Base-by-base conservation (phyloP, 1,284 basidiomycete species). In the Heterobasidion parviporum region DNA sequence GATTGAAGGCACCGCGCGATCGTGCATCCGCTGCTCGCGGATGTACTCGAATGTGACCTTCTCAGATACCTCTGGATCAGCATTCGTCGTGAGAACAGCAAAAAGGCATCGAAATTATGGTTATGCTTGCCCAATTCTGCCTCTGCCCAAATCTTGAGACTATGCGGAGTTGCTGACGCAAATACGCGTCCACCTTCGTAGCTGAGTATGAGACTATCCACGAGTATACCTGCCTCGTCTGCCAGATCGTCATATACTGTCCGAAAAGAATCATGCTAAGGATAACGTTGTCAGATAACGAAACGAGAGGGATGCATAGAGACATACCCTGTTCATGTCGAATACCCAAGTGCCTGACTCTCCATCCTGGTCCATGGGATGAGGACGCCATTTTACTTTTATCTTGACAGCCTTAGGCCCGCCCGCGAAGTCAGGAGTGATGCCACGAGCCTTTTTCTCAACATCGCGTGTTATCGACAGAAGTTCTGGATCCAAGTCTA, bases 111-210 rank as follows among this genome's bases (percentile, higher is more conserved):
- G 36, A 38, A 46, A 38, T 50, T 46, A n/a, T 14, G 18, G n/a
- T 18, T 18, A 52, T 3, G 72, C 78, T 18, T 54, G 87, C 87
- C 78, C 43, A 90, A 69, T 50, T 84, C 79, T 47, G 79, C 84
- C 58, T 83, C 78, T 4, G 74, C 75, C 81, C 83, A 87, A 15
- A 89, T 78, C 15, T 74, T 75, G 50, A 89, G 70, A n/a, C 78
- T 76, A 44, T 78, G 71, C 0, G 87, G 86, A 0, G 82, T 85
- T 2, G 83, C 80, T 15, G 82, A 85, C 8, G 84, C 72, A 61
- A 82, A 89, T 44, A 90, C 72, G 3, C 79, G 82, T 53, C 76
- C 79, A 50, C 79, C 75, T 33, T 82, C 73, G 57, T 82, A 79
- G 12, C 68, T 82, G 57, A 90, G 69, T 34, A 87, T 71, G 0